These are phyloP conservation scores for Penicillium taxi DNA, from an alignment of 495 filamentous ascomycete species.

Conservation along the genomic window DNA sequence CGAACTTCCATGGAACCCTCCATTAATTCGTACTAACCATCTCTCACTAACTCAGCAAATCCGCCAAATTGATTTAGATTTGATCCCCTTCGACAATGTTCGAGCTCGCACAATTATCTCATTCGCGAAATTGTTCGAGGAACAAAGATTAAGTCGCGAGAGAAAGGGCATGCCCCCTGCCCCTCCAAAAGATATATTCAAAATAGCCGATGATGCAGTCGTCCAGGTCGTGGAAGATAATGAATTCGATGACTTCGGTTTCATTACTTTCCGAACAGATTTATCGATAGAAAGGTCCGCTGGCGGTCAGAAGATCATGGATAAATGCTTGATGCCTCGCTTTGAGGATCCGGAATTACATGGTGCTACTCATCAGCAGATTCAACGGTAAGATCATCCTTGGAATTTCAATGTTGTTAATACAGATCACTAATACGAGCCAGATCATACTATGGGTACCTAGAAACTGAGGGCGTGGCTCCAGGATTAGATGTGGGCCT, in stretches of 20 bases:
- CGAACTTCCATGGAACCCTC: no score
- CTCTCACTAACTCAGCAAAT: no score
- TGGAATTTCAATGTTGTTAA: neutral
- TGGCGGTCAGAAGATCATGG: slow-evolving; percentile 2
- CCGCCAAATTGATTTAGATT: no score
- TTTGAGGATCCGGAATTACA: slow-evolving; percentile 1
- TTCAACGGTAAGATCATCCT: neutral
- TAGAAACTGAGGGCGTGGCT: neutral
- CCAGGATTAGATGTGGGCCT: slow-evolving; percentile 1
- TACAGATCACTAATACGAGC: neutral
- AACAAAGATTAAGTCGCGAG: no score
- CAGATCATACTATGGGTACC: slow-evolving; percentile 1
- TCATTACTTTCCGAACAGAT: slow-evolving; percentile 2
- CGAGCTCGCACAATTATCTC: no score
- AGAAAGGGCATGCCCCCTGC: no score
- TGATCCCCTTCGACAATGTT: no score
- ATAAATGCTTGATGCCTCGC: slow-evolving; percentile 1
- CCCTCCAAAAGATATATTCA: no score
- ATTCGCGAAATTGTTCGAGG: no score
- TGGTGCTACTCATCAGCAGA: neutral
- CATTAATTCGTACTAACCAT: no score
- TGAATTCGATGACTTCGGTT: slow-evolving; percentile 4
- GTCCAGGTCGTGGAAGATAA: slow-evolving; percentile 1
- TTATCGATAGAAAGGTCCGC: neutral
- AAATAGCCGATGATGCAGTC: slow-evolving; percentile 3